A percentile compares a stretch with the other conserved stretches of the same genome.
Evolutionary conservation across 1,284 basidiomycete species (phyloP).

Genomic region (Pholiota adiposa): DNA sequence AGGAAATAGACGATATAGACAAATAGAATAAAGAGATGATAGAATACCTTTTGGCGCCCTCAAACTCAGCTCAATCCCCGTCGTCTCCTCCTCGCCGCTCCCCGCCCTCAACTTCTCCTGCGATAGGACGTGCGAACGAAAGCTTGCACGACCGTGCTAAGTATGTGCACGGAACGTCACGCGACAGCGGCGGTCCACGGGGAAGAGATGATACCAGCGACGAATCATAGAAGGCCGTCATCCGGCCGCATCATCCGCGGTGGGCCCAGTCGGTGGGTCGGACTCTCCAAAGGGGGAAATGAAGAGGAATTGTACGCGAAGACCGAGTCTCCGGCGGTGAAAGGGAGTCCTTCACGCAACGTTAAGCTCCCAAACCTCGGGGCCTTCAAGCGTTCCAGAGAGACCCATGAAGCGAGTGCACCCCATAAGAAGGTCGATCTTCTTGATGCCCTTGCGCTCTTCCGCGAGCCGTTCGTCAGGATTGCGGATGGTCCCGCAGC

Average conservation of each 20-base stretch:
- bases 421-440: slow-evolving; percentile 35
- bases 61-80: not conserved
- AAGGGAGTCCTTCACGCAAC: slow-evolving; percentile 20
- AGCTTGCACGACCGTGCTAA: slow-evolving; percentile 7
- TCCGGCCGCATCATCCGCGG: not conserved
- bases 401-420: slow-evolving; percentile 33
- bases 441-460: slow-evolving; percentile 33
- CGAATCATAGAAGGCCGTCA: not conserved
- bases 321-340: not conserved
- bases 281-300: not conserved
- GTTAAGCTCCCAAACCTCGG: slow-evolving; percentile 36
- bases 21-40: slow-evolving; percentile 13
- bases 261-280: not conserved
- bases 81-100: not conserved
- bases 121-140: not conserved
- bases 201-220: not conserved
- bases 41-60: slow-evolving; percentile 8
- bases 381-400: slow-evolving; percentile 26
- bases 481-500: slow-evolving; percentile 25
- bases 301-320: not conserved
- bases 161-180: slow-evolving; percentile 6
- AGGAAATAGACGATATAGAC: not conserved
- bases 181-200: not conserved
- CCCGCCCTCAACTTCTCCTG: not conserved
- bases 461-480: slow-evolving; percentile 21